Base-by-base conservation (phyloP, 352 stramenopile genomes). In the Globisporangium nagaii region DNA sequence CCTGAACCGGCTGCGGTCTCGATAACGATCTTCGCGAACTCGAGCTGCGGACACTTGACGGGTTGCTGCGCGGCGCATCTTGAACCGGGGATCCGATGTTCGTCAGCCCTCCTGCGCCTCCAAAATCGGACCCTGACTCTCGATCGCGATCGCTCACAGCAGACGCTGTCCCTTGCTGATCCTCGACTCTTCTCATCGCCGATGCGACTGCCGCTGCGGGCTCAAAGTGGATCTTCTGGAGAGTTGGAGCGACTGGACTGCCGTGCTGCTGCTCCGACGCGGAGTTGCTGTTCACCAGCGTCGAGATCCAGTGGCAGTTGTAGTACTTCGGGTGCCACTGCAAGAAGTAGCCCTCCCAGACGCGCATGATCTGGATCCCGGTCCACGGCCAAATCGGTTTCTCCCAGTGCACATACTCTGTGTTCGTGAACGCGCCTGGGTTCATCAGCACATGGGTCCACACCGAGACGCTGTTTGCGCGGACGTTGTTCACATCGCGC, bases 271-370 rank as follows among this genome's bases (percentile, higher is more conserved):
- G 22, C 52, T 47, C 43, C 57, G 54, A 17, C 31, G 20, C 24
- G 41, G 7, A 15, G 27, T 37, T 43, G 3, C 53, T 60, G 32
- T 71, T 62, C 11, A 72, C 48, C 49, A 84, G 73, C 50, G 63
- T 86, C 40, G 74, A 78, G 1, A 79, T 73, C 79, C 81, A 91
- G 27, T 81, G 73, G 50, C 79, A 89, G 31, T 86, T 85, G 60
- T 84, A 75, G 62, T 82, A 93, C 63, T 90, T 89, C 8, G 82
- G 79, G 49, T 93, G 82, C 78, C 79, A 90, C 53, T 94, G 84
- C 52, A 94, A 87, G 47, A 91, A 94, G 47, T 92, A 94, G 32
- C 72, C 68, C 7, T 90, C 80, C 84, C 84, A 94, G 8, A 94
- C 42, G 34, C 68, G 70, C 55, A 94, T 73, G 78, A 89, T 90